These are phyloP conservation scores for Pseudogymnoascus sp. DNA, from an alignment of 2,329 filamentous ascomycete genomes.

Conservation along the genomic window DNA sequence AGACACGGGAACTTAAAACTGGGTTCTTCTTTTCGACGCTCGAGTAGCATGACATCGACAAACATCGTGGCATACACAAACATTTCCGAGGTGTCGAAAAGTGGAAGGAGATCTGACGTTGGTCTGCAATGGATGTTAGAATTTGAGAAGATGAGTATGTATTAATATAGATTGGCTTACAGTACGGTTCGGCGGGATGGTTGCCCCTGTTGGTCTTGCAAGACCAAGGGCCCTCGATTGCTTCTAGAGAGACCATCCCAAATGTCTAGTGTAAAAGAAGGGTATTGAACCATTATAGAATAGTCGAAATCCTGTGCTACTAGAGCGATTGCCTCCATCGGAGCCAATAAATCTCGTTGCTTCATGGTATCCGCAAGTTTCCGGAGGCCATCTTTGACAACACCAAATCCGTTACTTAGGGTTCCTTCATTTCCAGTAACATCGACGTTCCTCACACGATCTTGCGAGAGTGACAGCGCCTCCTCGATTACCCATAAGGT, in stretches of 20 bases:
- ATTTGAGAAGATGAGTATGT: not conserved
- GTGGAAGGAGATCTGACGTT: slow-evolving; percentile 17
- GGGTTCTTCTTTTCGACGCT: slow-evolving; percentile 57
- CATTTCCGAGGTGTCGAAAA: slow-evolving; percentile 54
- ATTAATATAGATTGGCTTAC: not conserved
- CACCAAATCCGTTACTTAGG: slow-evolving; percentile 37
- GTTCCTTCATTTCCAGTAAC: slow-evolving; percentile 25
- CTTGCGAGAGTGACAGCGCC: slow-evolving; percentile 21
- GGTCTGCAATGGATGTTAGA: not conserved
- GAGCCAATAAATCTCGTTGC: slow-evolving; percentile 67
- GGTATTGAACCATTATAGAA: slow-evolving; percentile 73
- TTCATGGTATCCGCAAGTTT: slow-evolving; percentile 77
- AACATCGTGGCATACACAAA: slow-evolving; percentile 73
- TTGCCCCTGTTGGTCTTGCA: not conserved
- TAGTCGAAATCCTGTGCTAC: slow-evolving; percentile 74
- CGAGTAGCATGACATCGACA: slow-evolving; percentile 64
- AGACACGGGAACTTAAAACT: slow-evolving; percentile 63
- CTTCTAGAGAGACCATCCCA: slow-evolving; percentile 34
- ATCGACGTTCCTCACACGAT: not conserved
- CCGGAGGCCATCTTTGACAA: slow-evolving; percentile 37
- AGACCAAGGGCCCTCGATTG: not conserved
- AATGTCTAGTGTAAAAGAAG: slow-evolving; percentile 62
- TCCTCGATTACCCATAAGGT: slow-evolving; percentile 69
- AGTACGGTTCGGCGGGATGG: not conserved
- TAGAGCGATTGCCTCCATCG: slow-evolving; percentile 51